phyloP scores from a whole-genome alignment of 2,329 filamentous ascomycete species.

The Stemphylium beticola region DNA sequence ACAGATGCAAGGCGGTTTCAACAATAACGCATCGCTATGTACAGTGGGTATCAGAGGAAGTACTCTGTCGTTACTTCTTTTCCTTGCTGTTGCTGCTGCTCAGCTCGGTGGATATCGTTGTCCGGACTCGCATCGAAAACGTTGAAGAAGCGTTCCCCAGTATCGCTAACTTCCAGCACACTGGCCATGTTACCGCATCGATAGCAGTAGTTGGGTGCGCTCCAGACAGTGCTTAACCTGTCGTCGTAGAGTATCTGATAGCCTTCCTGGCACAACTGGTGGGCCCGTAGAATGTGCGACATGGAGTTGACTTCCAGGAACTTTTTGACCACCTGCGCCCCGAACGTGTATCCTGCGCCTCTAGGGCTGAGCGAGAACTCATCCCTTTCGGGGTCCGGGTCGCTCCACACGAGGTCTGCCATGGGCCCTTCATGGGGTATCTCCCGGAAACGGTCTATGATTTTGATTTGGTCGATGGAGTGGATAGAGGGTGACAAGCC shows the following conservation, averaged over 20 bases:
- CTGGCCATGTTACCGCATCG: slow-evolving; percentile 96
- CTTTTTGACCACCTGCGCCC: slow-evolving; percentile 96
- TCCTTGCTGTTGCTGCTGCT: slow-evolving; percentile 77
- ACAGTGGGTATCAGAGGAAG: slow-evolving; percentile 62
- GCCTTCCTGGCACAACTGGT: slow-evolving; percentile 97
- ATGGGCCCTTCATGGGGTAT: slow-evolving; percentile 99
- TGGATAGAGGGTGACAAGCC: slow-evolving; percentile 78
- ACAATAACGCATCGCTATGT: slow-evolving; percentile 19
- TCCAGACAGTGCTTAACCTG: slow-evolving; percentile 94
- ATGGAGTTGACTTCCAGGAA: slow-evolving; percentile 97
- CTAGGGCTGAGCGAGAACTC: slow-evolving; percentile 94
- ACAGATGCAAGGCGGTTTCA: slow-evolving; percentile 17
- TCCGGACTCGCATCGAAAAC: slow-evolving; percentile 97
- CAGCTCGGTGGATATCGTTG: slow-evolving; percentile 84
- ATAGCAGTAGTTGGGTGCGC: slow-evolving; percentile 79
- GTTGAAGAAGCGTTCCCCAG: slow-evolving; percentile 93
- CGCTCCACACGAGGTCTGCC: slow-evolving; percentile 99
- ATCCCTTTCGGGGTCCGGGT: slow-evolving; percentile 95
- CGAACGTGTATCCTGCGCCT: slow-evolving; percentile 96
- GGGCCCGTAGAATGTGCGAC: slow-evolving; percentile 96
- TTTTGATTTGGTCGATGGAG: slow-evolving; percentile 99
- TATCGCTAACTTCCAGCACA: slow-evolving; percentile 93
- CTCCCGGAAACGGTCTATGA: slow-evolving; percentile 97
- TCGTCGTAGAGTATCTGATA: slow-evolving; percentile 98
- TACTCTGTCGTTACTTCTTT: slow-evolving; percentile 74